Base-by-base conservation (phyloP, 2,329 filamentous ascomycete species). In the Mycogone perniciosa region DNA sequence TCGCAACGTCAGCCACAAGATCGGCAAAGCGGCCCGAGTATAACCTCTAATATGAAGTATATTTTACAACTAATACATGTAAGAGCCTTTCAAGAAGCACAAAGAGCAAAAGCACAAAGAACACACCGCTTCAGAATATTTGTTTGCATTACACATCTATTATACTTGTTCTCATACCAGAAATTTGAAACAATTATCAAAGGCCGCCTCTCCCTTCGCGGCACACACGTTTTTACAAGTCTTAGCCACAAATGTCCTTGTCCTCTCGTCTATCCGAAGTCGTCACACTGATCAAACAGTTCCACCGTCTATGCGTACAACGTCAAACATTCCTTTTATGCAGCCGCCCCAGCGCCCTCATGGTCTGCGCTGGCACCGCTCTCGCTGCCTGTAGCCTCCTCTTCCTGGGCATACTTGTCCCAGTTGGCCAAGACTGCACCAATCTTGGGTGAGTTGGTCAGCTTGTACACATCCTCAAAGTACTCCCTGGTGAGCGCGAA, bases 401-500 rank as follows among this genome's bases (percentile, higher is more conserved):
- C 76, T 44, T 80, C 76, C 60, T 81, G 76, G 7, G 62, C 60
- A 66, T 86, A 89, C 69, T 82, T 85, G 45, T 89, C 86, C 86
- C 86, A 89, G 75, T 96, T 96, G 59, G 89, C 88, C 67, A 96
- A 69, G 56, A 91, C 85, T 52, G 86, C 80, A 40, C 84, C 86
- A 64, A 91, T 90, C 71, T 85, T 81, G 58, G 81, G 81, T 53
- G 80, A 84, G 74, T 95, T 96, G 49, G 93, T 99, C 67, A 99
- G 74, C 62, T 84, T 83, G 75, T 97, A 97, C 46, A 99, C 95
- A 66, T 97, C 93, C 79, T 99, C 92, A 72, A 99, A 99, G 76
- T 99, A 99, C 75, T 97, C 93, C 80, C 91, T 95, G 50, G 90
- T 95, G 59, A 99, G 77, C 69, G 90, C 89, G 68, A 99, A 99